A percentile compares a stretch with the other conserved stretches of the same genome.
Evolutionary conservation across 2,329 filamentous ascomycete species (phyloP).

Genomic region (Amphichorda felina): DNA sequence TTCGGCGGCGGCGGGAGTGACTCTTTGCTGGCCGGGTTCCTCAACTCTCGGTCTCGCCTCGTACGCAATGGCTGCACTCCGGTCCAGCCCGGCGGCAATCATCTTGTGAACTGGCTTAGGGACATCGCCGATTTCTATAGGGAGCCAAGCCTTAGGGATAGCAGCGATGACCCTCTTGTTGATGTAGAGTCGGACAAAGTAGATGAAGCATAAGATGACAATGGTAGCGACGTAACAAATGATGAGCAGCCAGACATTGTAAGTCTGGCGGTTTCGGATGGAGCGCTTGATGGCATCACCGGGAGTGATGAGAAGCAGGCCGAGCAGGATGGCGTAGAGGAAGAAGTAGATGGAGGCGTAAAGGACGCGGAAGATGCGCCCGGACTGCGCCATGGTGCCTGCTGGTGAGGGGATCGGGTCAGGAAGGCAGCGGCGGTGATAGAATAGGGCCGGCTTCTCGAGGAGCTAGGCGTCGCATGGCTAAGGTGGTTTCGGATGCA

Average conservation of each 20-base stretch:
- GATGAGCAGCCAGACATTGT: constrained; percentile 75
- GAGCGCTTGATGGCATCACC: constrained; percentile 73
- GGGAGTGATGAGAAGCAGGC: constrained; percentile 68
- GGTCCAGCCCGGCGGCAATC: constrained; percentile 58
- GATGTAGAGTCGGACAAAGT: constrained; percentile 74
- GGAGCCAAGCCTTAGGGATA: constrained; percentile 81
- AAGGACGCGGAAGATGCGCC: constrained; percentile 62
- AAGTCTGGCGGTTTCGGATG: constrained; percentile 50
- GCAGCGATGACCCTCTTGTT: constrained; percentile 66
- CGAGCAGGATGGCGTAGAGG: constrained; percentile 60
- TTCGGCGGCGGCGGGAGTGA: constrained; percentile 15
- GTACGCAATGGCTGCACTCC: constrained; percentile 73
- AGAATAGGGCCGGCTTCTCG: not conserved
- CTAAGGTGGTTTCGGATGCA: too few relatives aligned
- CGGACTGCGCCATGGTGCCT: constrained; percentile 25
- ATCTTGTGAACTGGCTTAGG: constrained; percentile 62
- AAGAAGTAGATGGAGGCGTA: constrained; percentile 70
- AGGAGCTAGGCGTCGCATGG: constrained; percentile 1
- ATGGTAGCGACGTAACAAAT: constrained; percentile 65
- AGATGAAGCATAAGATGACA: constrained; percentile 61
- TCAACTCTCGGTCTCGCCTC: constrained; percentile 34
- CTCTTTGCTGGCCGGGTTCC: constrained; percentile 6
- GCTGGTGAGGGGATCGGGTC: not conserved
- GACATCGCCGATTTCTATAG: constrained; percentile 76
- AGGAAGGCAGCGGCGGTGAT: not conserved